phyloP scores from a whole-genome alignment of 495 filamentous ascomycete genomes.

The Daldinia childiae region DNA sequence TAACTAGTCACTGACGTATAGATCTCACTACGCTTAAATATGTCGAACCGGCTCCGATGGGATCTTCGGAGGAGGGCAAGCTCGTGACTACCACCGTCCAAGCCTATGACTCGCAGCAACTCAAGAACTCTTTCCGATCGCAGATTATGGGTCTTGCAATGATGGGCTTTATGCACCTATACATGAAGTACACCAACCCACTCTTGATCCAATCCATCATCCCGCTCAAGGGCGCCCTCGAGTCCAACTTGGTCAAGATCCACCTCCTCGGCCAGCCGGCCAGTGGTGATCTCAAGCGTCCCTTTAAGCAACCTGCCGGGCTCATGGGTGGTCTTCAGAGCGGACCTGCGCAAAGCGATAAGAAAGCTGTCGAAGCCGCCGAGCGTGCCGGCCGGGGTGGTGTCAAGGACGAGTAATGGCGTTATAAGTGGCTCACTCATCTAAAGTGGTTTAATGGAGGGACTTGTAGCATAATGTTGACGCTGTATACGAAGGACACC shows the following conservation, averaged over 20 bases:
- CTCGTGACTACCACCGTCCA: slow-evolving; percentile 94
- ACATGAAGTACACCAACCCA: slow-evolving; percentile 99
- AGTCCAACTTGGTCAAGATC: slow-evolving; percentile 95
- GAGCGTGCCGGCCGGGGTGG: slow-evolving; percentile 87
- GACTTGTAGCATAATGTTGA: slow-evolving; percentile 6
- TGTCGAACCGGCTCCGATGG: slow-evolving; percentile 92
- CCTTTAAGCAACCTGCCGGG: slow-evolving; percentile 88
- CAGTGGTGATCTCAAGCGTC: slow-evolving; percentile 88
- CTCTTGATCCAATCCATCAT: slow-evolving; percentile 98
- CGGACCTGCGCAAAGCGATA: slow-evolving; percentile 86
- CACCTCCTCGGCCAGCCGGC: slow-evolving; percentile 92
- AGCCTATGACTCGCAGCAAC: slow-evolving; percentile 88
- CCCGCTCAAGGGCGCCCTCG: slow-evolving; percentile 92
- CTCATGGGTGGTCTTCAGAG: slow-evolving; percentile 76
- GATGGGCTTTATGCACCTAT: slow-evolving; percentile 98
- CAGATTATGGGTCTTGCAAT: slow-evolving; percentile 95
- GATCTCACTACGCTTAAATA: slow-evolving; percentile 99
- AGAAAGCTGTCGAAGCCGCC: slow-evolving; percentile 90
- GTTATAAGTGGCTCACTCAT: neutral
- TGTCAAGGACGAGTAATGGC: slow-evolving; percentile 87
- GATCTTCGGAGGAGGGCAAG: slow-evolving; percentile 90
- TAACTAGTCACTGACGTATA: slow-evolving; percentile 49
- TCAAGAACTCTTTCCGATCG: slow-evolving; percentile 81
- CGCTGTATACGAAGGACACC: neutral
- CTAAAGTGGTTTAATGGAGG: slow-evolving; percentile 6